Percentiles rank a stretch among this genome's conserved stretches.
Evolutionary conservation across 441 rosid genomes (phyloP).

Genomic region (Theobroma grandiflorum): DNA sequence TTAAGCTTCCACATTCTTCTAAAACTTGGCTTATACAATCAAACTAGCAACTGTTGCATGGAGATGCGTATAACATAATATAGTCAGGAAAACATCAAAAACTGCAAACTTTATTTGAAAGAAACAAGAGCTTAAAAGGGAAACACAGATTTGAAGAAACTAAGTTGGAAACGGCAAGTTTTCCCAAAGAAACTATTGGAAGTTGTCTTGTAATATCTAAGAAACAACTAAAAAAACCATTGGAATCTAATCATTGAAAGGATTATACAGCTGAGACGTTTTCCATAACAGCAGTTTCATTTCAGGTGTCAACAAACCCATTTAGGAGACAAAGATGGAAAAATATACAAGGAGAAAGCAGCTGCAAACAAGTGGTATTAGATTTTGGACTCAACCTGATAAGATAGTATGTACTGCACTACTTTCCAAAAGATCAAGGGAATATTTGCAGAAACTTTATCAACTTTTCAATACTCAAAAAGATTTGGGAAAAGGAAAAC

Average conservation of each 20-base stretch:
- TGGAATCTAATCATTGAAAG: not conserved
- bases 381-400: not conserved
- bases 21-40: no score
- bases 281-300: no score
- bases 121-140: no score
- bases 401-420: not conserved
- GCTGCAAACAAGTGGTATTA: not conserved
- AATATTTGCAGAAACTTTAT: not conserved
- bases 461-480: not conserved
- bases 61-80: not conserved
- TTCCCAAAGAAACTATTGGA: not conserved
- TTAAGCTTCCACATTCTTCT: slow-evolving; percentile 64
- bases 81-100: not conserved
- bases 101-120: not conserved
- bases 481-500: not conserved
- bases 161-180: not conserved
- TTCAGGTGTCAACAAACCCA: not conserved
- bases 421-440: not conserved
- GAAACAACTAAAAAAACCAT: not conserved
- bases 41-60: not conserved
- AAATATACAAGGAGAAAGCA: not conserved
- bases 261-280: not conserved
- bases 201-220: not conserved
- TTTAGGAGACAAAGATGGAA: not conserved
- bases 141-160: not conserved